phyloP scores from a whole-genome alignment of 768 basidiomycete genomes.

The Pleurotus salmoneostramineus region DNA sequence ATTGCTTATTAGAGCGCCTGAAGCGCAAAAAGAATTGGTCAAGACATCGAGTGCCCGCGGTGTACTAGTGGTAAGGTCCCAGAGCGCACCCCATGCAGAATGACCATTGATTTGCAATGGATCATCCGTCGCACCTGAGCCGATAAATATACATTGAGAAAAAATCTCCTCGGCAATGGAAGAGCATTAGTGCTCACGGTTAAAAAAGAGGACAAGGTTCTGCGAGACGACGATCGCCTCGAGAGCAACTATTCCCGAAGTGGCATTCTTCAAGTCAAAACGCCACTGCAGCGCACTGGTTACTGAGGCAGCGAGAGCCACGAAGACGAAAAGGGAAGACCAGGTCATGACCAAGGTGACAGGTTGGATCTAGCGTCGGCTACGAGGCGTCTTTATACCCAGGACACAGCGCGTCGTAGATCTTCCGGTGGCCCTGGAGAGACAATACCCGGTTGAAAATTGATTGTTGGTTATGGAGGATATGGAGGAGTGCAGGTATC shows the following conservation, averaged over 20 bases:
- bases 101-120: conserved; percentile 24
- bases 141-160: not conserved
- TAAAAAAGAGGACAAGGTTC: conserved; percentile 19
- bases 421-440: no score
- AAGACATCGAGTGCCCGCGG: conserved; percentile 18
- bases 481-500: no score
- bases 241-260: conserved; percentile 19
- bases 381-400: no score
- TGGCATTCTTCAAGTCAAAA: conserved; percentile 19
- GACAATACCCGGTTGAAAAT: no score
- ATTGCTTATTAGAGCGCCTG: conserved; percentile 25
- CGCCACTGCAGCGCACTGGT: conserved; percentile 14
- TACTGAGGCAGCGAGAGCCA: conserved; percentile 5
- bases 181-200: not conserved
- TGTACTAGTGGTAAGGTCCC: conserved; percentile 18
- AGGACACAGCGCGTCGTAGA: no score
- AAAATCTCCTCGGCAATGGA: not conserved
- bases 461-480: no score
- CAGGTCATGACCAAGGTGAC: not conserved
- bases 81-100: conserved; percentile 20
- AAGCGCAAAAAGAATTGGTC: conserved; percentile 28
- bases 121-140: not conserved
- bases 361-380: no score
- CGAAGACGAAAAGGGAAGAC: not conserved
- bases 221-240: conserved; percentile 23